Percentiles rank a stretch among this genome's conserved stretches.
Evolutionary conservation across 2,329 filamentous ascomycete species (phyloP).

Genomic region (Eutypella sp.): DNA sequence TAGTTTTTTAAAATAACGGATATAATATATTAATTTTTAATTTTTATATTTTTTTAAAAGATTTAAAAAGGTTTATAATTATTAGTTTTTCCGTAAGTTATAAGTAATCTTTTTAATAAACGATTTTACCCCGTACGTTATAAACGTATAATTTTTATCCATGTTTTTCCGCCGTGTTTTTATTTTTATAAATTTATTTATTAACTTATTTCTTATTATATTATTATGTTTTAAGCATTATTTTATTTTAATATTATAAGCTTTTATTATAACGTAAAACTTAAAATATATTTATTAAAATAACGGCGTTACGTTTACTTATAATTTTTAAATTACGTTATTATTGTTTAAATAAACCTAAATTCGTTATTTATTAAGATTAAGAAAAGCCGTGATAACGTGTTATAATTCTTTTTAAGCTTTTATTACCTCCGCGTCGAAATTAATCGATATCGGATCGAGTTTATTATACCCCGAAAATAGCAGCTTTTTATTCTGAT

Average conservation of each 20-base stretch:
- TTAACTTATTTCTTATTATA: not conserved
- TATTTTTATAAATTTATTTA: not conserved
- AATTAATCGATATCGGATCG: no score
- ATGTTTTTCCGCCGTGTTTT: not conserved
- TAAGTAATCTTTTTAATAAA: not conserved
- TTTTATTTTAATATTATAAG: not conserved
- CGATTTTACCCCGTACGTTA: not conserved
- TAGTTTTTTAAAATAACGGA: not conserved
- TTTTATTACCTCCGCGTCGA: no score
- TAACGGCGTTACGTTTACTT: not conserved
- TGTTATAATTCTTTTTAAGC: no score
- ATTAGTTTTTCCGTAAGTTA: not conserved
- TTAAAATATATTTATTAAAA: not conserved
- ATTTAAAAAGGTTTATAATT: not conserved
- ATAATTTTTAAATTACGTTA: not conserved
- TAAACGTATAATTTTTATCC: not conserved
- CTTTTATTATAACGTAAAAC: not conserved
- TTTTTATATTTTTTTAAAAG: slow-evolving; percentile 1
- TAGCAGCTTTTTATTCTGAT: no score
- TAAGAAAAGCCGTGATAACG: not conserved
- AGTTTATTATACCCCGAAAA: no score
- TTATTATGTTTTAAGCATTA: not conserved
- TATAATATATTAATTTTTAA: not conserved
- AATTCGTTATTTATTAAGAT: not conserved
- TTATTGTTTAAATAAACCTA: not conserved